Percentiles rank a stretch among this genome's conserved stretches.
These are phyloP conservation scores for Fraxinus greggii DNA, from an alignment of 305 asterid species.

Conservation along the genomic window DNA sequence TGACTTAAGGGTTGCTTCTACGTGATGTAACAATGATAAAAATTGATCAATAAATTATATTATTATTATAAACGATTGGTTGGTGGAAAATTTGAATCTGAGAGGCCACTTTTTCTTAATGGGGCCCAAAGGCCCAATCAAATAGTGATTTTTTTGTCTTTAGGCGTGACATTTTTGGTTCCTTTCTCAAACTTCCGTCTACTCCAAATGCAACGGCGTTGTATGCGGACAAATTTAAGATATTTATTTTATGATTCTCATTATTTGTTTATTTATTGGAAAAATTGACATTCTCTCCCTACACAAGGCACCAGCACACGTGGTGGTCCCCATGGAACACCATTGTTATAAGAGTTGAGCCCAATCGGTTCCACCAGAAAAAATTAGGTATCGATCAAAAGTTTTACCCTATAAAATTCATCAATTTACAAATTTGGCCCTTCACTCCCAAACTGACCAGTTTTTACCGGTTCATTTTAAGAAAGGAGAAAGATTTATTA, in stretches of 20 bases:
- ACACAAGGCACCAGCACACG: not conserved
- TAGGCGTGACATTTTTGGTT: not conserved
- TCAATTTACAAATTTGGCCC: not conserved
- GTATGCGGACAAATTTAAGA: conserved; percentile 21
- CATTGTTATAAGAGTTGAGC: not conserved
- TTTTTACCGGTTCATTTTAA: not conserved
- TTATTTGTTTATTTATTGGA: not conserved
- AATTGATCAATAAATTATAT: not conserved
- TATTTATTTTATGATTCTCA: not conserved
- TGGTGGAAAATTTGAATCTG: not conserved
- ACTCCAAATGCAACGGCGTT: not conserved
- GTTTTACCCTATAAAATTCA: not conserved
- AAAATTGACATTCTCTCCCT: not conserved
- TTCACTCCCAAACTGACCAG: not conserved
- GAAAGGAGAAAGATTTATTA: not conserved
- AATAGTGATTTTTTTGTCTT: not conserved
- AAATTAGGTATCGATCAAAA: not conserved
- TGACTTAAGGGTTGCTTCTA: conserved; percentile 7
- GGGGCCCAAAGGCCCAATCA: not conserved
- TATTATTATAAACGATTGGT: not conserved
- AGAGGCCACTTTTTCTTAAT: not conserved
- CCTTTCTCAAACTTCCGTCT: not conserved
- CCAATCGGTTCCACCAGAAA: not conserved
- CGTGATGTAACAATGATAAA: not conserved
- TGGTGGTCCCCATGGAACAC: not conserved